Base-by-base conservation (phyloP, 2,329 filamentous ascomycete species). In the Pseudogymnoascus sp. region DNA sequence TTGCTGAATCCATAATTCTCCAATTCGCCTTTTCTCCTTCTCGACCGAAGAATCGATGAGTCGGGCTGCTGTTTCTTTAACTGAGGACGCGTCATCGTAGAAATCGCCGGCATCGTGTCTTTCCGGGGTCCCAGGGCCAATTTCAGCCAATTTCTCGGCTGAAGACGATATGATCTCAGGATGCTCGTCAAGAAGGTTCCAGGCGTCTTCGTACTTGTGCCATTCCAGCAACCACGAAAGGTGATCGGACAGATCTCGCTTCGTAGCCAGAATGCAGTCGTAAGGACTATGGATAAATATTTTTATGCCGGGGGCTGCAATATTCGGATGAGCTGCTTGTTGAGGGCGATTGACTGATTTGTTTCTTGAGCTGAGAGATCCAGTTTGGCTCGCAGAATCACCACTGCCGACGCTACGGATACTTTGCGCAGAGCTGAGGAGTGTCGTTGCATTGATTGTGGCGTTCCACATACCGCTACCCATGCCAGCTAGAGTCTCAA, bases 251-350 rank as follows among this genome's bases (percentile, higher is more conserved):
- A 96, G 79, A 70, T 96, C 92, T 67, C 94, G 82, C 72, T 92
- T 92, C 2, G 94, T 90, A 0, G 91, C 90, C 61, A 97, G 78
- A n/a, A 97, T 88, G 69, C 92, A 97, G 74, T 99, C 94, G 71
- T 95, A 99, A 0, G 94, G 94, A 69, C 92, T 97, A 70, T 96
- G 92, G 40, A 99, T 90, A 72, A 97, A 97, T 13, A 99, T 89
- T 70, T 97, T 89, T 67, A 87, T 79, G 5, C 87, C 86, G 37
- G 81, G 78, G 8, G 80, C 65, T 18, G 64, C 63, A 35, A 72
- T 64, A 40, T 71, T 66, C 7, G 70, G 70, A 64, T 74, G 70
- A 37, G 64, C 65, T 29, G 61, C 59, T 15, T 60, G 52, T 10
- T 48, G 39, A n/a, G 61, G 36, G 29, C 39, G 35, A 10, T 12